Evolutionary conservation across 805 yeast species (phyloP).

Genomic region (Clavispora asparagi): DNA sequence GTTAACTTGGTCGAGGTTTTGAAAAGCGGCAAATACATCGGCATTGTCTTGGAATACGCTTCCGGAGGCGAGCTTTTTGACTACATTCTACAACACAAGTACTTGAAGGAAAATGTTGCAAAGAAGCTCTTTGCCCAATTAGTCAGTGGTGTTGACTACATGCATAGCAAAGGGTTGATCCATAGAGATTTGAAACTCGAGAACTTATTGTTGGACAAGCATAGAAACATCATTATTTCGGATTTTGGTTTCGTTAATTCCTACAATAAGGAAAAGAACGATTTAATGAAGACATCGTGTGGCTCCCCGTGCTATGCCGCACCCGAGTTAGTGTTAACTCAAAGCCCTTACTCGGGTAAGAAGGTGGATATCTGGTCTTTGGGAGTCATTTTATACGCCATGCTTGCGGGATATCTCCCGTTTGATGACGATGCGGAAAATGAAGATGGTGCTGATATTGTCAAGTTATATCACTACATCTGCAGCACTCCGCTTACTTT

Average conservation of each 20-base stretch:
- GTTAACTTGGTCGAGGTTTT: slow-evolving; percentile 87
- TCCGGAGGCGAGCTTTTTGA: slow-evolving; percentile 97
- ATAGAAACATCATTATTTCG: slow-evolving; percentile 78
- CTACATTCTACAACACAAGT: slow-evolving; percentile 80
- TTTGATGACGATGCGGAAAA: slow-evolving; percentile 96
- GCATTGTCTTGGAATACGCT: slow-evolving; percentile 94
- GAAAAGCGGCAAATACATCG: slow-evolving; percentile 91
- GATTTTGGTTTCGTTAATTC: slow-evolving; percentile 96
- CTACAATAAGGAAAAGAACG: slow-evolving; percentile 52
- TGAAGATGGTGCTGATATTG: slow-evolving; percentile 94
- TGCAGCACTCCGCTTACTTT: slow-evolving; percentile 88
- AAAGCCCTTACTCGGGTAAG: slow-evolving; percentile 81
- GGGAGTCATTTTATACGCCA: slow-evolving; percentile 92
- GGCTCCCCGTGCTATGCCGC: slow-evolving; percentile 99
- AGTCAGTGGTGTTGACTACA: slow-evolving; percentile 87
- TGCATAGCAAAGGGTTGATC: slow-evolving; percentile 75
- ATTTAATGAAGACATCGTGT: slow-evolving; percentile 89
- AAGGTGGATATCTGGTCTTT: slow-evolving; percentile 97
- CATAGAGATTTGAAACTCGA: slow-evolving; percentile 77
- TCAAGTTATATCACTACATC: slow-evolving; percentile 84
- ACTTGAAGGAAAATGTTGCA: slow-evolving; percentile 81
- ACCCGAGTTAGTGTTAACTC: slow-evolving; percentile 89
- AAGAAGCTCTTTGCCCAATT: slow-evolving; percentile 87
- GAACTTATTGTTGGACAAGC: slow-evolving; percentile 73
- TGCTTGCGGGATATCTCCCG: slow-evolving; percentile 95